A percentile compares a stretch with the other conserved stretches of the same genome.
Conservation (phyloP, 176 grass and related monocot genomes). For the Zoysia pacifica region DNA sequence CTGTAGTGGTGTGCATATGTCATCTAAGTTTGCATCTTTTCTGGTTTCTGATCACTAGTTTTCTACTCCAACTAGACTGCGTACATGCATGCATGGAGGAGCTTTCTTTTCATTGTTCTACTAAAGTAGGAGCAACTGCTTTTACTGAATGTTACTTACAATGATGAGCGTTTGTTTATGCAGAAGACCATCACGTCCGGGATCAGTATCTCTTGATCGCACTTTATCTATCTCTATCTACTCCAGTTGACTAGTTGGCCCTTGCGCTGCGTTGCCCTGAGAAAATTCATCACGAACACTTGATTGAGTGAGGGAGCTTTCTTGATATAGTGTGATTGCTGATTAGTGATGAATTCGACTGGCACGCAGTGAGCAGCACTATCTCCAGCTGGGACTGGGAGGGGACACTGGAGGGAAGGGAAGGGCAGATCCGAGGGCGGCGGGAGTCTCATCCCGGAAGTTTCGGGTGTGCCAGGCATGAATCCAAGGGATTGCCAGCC, state of each 20-base stretch:
- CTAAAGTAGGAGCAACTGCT: background rate
- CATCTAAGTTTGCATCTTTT: slow-evolving; percentile 36
- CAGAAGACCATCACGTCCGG: background rate
- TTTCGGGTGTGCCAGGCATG: slow-evolving; percentile 52
- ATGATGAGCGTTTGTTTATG: no score
- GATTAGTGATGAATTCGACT: slow-evolving; percentile 16
- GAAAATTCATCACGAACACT: background rate
- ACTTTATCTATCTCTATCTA: background rate
- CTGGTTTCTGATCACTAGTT: slow-evolving; percentile 10
- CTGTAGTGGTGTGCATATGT: slow-evolving; percentile 32
- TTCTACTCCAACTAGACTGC: background rate
- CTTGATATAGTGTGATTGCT: slow-evolving; percentile 6
- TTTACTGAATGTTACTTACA: background rate
- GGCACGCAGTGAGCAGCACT: background rate
- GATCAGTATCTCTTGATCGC: background rate
- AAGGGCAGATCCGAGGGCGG: background rate
- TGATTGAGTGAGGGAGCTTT: slow-evolving; percentile 4
- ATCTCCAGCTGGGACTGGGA: slow-evolving; percentile 3
- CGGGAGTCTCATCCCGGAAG: slow-evolving; percentile 49
- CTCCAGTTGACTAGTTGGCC: background rate
- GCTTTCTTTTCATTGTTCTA: background rate
- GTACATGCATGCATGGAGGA: background rate
- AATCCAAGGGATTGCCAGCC: slow-evolving; percentile 44
- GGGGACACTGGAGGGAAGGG: no score
- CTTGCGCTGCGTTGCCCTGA: background rate